A percentile compares a stretch with the other conserved stretches of the same genome.
These are phyloP conservation scores for Alternaria ethzedia DNA, from an alignment of 2,329 filamentous ascomycete species.

Conservation along the genomic window DNA sequence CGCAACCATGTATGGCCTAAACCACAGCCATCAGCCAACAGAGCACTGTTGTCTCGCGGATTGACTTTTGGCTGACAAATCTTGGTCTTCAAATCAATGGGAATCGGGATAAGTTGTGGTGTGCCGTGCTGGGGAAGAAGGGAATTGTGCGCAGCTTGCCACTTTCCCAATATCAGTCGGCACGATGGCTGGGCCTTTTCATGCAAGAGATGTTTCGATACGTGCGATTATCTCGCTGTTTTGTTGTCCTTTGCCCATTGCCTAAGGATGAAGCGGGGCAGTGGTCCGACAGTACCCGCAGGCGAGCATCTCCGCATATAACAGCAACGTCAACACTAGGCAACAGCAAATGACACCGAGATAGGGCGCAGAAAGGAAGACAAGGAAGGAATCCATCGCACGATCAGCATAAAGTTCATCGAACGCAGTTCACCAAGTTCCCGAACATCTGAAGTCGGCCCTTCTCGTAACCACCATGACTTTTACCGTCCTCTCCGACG, in stretches of 20 bases:
- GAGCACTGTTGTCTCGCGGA: too few species aligned
- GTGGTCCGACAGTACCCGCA: neutral
- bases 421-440: neutral
- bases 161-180: too few species aligned
- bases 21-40: neutral
- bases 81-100: too few species aligned
- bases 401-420: neutral
- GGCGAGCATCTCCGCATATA: neutral
- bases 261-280: neutral
- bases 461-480: neutral
- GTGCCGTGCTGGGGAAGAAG: too few species aligned
- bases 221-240: too few species aligned
- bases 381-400: neutral
- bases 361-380: neutral
- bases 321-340: neutral
- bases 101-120: too few species aligned
- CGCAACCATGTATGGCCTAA: neutral
- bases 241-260: too few species aligned
- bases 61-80: too few species aligned
- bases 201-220: too few species aligned
- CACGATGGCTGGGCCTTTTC: too few species aligned
- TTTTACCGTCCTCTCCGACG: conserved; percentile 25
- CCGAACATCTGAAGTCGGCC: neutral
- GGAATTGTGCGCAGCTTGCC: too few species aligned
- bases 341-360: neutral